These are phyloP conservation scores for Debaryomyces tyrocola DNA, from an alignment of 805 yeast genomes.

Conservation along the genomic window DNA sequence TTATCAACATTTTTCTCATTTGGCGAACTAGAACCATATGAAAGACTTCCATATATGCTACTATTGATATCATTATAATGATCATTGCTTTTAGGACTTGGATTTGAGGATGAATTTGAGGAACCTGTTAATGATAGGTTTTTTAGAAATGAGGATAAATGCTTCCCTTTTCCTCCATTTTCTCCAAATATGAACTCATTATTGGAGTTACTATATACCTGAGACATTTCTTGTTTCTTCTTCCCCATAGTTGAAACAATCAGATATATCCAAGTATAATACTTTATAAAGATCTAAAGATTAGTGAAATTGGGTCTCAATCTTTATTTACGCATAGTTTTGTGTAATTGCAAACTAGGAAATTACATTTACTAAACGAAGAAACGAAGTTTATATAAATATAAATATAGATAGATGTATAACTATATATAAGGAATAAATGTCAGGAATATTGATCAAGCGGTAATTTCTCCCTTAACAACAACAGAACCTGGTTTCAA, in stretches of 20 bases:
- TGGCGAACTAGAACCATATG: constrained; percentile 17
- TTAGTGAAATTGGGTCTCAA: no score
- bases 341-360: not conserved
- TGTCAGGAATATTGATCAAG: constrained; percentile 8
- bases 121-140: constrained; percentile 41
- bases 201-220: constrained; percentile 34
- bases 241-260: constrained; percentile 31
- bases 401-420: not conserved
- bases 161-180: constrained; percentile 66
- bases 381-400: not conserved
- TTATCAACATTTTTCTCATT: constrained; percentile 1
- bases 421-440: constrained; percentile 1
- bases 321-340: not conserved
- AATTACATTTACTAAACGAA: no score
- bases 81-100: constrained; percentile 12
- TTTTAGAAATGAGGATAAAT: constrained; percentile 51
- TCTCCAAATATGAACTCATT: constrained; percentile 69
- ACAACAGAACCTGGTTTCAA: constrained; percentile 56
- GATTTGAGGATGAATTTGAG: constrained; percentile 8
- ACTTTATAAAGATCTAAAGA: not conserved
- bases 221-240: constrained; percentile 46
- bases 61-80: constrained; percentile 30
- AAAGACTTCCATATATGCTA: constrained; percentile 38
- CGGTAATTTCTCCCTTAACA: constrained; percentile 53
- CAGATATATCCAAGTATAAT: constrained; percentile 1